These are phyloP conservation scores for Hylodesmum podocarpum DNA, from an alignment of 306 rosid genomes.

Conservation along the genomic window DNA sequence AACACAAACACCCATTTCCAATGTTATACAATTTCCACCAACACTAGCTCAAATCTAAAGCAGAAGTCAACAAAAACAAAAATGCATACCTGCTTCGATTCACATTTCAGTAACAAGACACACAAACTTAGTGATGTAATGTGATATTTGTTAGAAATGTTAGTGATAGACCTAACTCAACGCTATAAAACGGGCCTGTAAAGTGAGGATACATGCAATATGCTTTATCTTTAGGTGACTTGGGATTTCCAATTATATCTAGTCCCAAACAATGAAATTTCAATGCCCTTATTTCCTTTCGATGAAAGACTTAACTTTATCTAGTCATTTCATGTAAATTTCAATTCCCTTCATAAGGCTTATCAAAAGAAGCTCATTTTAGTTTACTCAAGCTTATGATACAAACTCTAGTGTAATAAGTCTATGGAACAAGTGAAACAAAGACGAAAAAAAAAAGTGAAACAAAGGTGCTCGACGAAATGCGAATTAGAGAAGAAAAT, in stretches of 20 bases:
- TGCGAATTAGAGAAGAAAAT: constrained; percentile 21
- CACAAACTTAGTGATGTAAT: no score
- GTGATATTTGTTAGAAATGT: no score
- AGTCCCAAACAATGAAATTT: constrained; percentile 21
- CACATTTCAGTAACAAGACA: constrained; percentile 11
- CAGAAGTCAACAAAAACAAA: background rate
- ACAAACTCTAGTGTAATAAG: background rate
- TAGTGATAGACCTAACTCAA: no score
- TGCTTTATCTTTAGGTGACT: no score
- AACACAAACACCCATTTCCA: constrained; percentile 20
- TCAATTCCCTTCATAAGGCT: background rate
- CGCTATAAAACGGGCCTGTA: no score
- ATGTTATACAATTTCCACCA: background rate
- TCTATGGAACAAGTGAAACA: background rate
- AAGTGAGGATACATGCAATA: no score
- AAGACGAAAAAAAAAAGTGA: background rate
- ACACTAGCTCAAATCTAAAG: constrained; percentile 8
- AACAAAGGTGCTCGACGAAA: constrained; percentile 40
- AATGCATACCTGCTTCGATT: constrained; percentile 15
- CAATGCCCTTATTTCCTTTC: constrained; percentile 51
- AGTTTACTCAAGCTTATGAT: background rate
- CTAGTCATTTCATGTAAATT: no score
- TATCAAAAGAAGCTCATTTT: background rate
- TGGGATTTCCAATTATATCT: no score
- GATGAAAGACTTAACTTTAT: constrained; percentile 68